Evolutionary conservation across 371 early-diverging fungal genomes (phyloP).

Genomic region (Circinella umbellata): DNA sequence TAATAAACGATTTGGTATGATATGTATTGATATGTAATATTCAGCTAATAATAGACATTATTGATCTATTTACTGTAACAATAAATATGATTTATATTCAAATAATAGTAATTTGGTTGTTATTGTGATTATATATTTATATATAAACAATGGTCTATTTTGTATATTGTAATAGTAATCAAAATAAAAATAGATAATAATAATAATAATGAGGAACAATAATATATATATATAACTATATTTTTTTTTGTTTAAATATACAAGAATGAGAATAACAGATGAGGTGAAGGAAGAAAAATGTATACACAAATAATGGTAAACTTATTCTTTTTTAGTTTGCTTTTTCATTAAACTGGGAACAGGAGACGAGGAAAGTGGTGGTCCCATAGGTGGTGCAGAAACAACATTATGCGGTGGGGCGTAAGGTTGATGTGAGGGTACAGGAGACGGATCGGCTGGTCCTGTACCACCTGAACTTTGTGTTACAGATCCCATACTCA

Average conservation of each 20-base stretch:
- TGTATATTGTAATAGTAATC: no score
- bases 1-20: no score
- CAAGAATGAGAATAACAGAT: background rate
- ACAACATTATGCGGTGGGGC: slow-evolving; percentile 7
- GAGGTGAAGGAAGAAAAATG: background rate
- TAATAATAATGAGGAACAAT: no score
- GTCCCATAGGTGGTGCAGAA: background rate
- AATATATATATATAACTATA: background rate
- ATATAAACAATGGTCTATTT: no score
- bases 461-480: background rate
- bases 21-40: no score
- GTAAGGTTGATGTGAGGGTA: slow-evolving; percentile 6
- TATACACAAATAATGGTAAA: background rate
- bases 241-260: background rate
- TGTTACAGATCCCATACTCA: background rate
- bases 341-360: slow-evolving; percentile 6
- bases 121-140: no score
- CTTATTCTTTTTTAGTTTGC: slow-evolving; percentile 10
- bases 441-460: background rate
- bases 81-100: no score
- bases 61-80: no score
- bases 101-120: no score
- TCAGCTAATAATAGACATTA: no score
- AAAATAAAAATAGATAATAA: no score
- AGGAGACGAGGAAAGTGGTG: background rate